phyloP scores from a whole-genome alignment of 1,139 yeast species.

The Scheffersomyces quercinus region DNA sequence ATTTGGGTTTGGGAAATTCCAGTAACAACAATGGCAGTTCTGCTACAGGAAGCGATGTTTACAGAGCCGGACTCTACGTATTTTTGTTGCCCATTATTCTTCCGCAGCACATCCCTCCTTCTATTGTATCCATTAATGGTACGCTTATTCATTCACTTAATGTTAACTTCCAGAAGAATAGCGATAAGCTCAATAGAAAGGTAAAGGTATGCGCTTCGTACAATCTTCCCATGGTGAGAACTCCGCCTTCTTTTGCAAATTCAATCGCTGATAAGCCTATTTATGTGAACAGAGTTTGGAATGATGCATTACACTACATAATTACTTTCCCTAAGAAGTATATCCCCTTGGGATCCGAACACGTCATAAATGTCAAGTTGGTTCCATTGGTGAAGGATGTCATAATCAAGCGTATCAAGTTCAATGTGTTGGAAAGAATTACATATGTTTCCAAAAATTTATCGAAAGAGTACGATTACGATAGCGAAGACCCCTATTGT shows the following conservation, averaged over 20 bases:
- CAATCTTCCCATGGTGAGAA: slow-evolving; percentile 59
- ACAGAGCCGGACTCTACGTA: slow-evolving; percentile 77
- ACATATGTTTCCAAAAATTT: slow-evolving; percentile 60
- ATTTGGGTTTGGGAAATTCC: background rate
- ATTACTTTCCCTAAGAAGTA: slow-evolving; percentile 75
- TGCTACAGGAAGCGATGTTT: slow-evolving; percentile 14
- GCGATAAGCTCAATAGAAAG: slow-evolving; percentile 39
- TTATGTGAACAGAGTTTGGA: slow-evolving; percentile 82
- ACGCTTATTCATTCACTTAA: slow-evolving; percentile 37
- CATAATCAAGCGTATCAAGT: slow-evolving; percentile 66
- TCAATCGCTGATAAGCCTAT: slow-evolving; percentile 79
- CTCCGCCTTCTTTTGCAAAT: slow-evolving; percentile 78
- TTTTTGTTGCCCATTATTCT: slow-evolving; percentile 71
- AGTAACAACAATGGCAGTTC: background rate
- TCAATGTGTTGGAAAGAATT: slow-evolving; percentile 71
- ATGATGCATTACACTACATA: slow-evolving; percentile 74
- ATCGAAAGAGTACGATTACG: slow-evolving; percentile 58
- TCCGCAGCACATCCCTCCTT: slow-evolving; percentile 72
- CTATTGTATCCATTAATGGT: slow-evolving; percentile 60
- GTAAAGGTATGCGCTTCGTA: slow-evolving; percentile 30
- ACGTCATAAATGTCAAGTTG: slow-evolving; percentile 61
- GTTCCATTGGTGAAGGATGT: slow-evolving; percentile 73
- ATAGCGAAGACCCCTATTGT: slow-evolving; percentile 44
- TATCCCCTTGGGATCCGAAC: slow-evolving; percentile 69
- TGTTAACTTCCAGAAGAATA: slow-evolving; percentile 31